Conservation (phyloP, 768 basidiomycete species). For the Boletus bicolor region DNA sequence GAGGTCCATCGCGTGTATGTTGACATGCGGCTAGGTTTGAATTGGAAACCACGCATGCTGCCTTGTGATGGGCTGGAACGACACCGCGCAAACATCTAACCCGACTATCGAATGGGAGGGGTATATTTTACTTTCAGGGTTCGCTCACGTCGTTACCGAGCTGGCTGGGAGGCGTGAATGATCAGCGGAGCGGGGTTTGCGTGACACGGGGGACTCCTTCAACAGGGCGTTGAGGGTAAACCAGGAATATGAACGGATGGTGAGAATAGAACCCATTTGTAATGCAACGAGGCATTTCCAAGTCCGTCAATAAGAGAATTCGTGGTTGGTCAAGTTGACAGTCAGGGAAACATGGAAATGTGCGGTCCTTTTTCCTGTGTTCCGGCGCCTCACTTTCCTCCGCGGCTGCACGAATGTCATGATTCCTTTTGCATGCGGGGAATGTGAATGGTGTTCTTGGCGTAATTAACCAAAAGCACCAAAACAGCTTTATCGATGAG, state of each 20-base stretch:
- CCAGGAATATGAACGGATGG: neutral
- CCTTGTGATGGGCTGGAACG: neutral
- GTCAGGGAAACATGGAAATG: neutral
- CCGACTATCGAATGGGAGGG: slow-evolving; percentile 9
- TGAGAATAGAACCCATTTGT: neutral
- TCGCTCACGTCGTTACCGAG: slow-evolving; percentile 2
- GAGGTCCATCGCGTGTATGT: neutral
- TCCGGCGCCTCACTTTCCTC: slow-evolving; percentile 2
- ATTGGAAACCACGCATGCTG: neutral
- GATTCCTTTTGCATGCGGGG: neutral
- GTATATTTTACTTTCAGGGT: neutral
- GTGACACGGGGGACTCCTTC: neutral
- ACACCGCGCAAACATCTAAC: neutral
- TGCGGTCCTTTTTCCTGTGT: slow-evolving; percentile 8
- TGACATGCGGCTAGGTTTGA: neutral
- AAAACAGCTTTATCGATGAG: slow-evolving; percentile 21
- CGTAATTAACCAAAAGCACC: slow-evolving; percentile 8
- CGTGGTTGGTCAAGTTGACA: neutral
- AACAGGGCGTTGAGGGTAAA: neutral
- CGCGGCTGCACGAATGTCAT: neutral
- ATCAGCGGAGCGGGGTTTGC: slow-evolving; percentile 13
- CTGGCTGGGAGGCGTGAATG: slow-evolving; percentile 6
- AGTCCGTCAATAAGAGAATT: neutral
- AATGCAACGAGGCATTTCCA: slow-evolving; percentile 19
- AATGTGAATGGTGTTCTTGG: neutral